phyloP scores from a whole-genome alignment of 2,329 filamentous ascomycete genomes.

The Dryadomyces quercus-mongolicae region DNA sequence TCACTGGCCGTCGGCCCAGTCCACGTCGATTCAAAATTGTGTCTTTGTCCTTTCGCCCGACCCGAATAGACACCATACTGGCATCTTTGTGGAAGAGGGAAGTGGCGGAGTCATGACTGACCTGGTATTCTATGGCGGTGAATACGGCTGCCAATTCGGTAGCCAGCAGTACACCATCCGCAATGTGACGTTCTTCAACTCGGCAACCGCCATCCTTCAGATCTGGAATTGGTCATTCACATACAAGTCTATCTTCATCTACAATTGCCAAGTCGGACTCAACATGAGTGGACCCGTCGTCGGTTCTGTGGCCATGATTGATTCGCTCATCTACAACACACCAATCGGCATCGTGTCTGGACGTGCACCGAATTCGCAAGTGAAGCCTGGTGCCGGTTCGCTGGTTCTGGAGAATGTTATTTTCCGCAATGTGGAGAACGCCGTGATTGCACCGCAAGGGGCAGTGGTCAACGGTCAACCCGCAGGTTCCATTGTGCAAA shows the following conservation, averaged over 20 bases:
- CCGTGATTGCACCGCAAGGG: constrained; percentile 28
- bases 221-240: constrained; percentile 71
- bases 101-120: constrained; percentile 58
- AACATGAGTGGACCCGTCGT: constrained; percentile 59
- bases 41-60: constrained; percentile 37
- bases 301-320: constrained; percentile 63
- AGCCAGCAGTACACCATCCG: constrained; percentile 63
- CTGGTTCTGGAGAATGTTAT: constrained; percentile 36
- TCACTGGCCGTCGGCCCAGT: constrained; percentile 62
- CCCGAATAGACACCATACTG: constrained; percentile 36
- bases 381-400: constrained; percentile 27
- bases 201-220: constrained; percentile 56
- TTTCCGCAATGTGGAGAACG: constrained; percentile 26
- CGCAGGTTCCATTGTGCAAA: constrained; percentile 35
- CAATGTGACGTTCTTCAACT: constrained; percentile 53
- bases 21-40: constrained; percentile 46
- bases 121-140: constrained; percentile 58
- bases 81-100: constrained; percentile 52
- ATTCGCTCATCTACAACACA: constrained; percentile 59
- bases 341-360: constrained; percentile 63
- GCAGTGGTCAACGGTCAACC: constrained; percentile 42
- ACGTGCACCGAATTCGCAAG: constrained; percentile 18
- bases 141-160: constrained; percentile 42
- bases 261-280: constrained; percentile 52
- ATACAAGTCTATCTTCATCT: constrained; percentile 53